A percentile compares a stretch with the other conserved stretches of the same genome.
Conservation (phyloP, 2,329 filamentous ascomycete genomes). For the Penicillium sp. region DNA sequence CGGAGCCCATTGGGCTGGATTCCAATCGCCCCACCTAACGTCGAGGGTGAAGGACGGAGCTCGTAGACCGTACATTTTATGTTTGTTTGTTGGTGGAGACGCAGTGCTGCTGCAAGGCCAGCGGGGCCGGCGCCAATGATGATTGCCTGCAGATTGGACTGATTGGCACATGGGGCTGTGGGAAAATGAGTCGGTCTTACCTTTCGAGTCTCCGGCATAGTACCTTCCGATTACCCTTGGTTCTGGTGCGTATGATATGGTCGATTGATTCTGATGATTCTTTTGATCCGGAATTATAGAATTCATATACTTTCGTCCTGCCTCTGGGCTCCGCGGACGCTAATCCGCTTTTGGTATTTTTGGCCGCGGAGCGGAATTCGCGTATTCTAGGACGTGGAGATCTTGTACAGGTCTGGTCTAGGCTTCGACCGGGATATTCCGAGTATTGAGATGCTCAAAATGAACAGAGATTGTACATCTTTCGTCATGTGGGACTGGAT, state of each 20-base stretch:
- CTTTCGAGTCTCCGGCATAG: conserved; percentile 1
- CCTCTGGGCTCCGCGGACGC: not conserved
- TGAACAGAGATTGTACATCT: too few relatives aligned
- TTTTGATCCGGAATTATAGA: not conserved
- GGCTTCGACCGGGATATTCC: not conserved
- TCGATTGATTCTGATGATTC: not conserved
- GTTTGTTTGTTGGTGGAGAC: conserved; percentile 13
- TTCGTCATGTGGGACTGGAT: too few relatives aligned
- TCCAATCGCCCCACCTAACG: conserved; percentile 31
- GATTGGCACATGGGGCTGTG: not conserved
- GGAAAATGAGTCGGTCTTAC: not conserved
- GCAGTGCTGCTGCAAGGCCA: conserved; percentile 14
- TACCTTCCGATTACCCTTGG: not conserved
- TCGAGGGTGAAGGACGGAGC: conserved; percentile 26
- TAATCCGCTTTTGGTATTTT: not conserved
- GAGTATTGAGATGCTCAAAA: not conserved
- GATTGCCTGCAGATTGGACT: conserved; percentile 8
- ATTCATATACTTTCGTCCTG: conserved; percentile 1
- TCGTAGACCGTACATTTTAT: conserved; percentile 29
- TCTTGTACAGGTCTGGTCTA: too few relatives aligned
- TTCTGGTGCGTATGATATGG: not conserved
- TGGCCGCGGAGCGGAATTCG: not conserved
- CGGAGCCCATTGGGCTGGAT: conserved; percentile 32
- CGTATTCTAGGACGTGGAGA: not conserved
- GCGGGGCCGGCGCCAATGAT: conserved; percentile 18